These are phyloP conservation scores for Cercospora sojina DNA, from an alignment of 2,329 filamentous ascomycete genomes.

Conservation along the genomic window DNA sequence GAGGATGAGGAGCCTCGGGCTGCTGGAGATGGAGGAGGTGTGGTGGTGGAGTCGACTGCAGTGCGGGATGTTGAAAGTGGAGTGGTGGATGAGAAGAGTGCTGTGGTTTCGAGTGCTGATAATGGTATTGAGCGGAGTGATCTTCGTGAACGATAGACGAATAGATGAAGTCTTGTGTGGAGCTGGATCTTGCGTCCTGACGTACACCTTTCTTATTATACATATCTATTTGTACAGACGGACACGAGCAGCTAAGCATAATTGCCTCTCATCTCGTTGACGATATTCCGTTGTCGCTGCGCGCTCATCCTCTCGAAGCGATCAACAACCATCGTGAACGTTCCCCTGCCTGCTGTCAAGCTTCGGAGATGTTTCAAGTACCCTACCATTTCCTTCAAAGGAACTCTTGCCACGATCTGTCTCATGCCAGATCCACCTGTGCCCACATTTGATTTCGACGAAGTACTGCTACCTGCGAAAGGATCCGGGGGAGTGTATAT, in stretches of 20 bases:
- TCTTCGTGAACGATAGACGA: background rate
- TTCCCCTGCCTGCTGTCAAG: slow-evolving; percentile 80
- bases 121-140: background rate
- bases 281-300: slow-evolving; percentile 58
- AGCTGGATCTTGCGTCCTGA: background rate
- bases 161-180: background rate
- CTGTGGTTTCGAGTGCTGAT: background rate
- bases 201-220: background rate
- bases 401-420: slow-evolving; percentile 80
- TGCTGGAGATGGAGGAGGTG: background rate
- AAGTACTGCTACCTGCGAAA: slow-evolving; percentile 51
- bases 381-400: slow-evolving; percentile 93
- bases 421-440: slow-evolving; percentile 25
- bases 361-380: slow-evolving; percentile 87
- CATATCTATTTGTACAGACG: background rate
- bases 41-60: background rate
- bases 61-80: background rate
- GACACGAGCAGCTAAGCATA: slow-evolving; percentile 14
- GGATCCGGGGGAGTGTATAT: slow-evolving; percentile 90
- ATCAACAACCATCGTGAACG: slow-evolving; percentile 73
- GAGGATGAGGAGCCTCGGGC: slow-evolving; percentile 19
- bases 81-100: background rate
- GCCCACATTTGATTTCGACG: slow-evolving; percentile 14
- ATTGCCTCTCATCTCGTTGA: slow-evolving; percentile 42
- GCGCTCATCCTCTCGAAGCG: slow-evolving; percentile 66